Percentiles rank a stretch among this genome's conserved stretches.
Evolutionary conservation across 2,329 filamentous ascomycete genomes (phyloP).

Genomic region (Pseudopyricularia cyperi): DNA sequence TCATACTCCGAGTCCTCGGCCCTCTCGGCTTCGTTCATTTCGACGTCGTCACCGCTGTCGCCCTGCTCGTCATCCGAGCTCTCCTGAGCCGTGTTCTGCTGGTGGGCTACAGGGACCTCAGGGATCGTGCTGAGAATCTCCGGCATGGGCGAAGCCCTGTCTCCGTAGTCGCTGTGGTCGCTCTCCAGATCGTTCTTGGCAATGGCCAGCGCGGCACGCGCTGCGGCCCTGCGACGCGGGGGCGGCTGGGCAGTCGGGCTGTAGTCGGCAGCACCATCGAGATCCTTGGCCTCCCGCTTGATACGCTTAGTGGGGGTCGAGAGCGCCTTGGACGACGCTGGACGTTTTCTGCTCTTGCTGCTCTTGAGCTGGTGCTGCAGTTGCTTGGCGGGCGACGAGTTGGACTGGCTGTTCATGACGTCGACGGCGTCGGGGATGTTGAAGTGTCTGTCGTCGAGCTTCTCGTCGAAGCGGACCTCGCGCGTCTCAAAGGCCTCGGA

Average conservation of each 20-base stretch:
- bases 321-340: background rate
- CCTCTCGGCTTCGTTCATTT: background rate
- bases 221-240: conserved; percentile 1
- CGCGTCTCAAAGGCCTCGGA: conserved; percentile 13
- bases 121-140: too few species aligned
- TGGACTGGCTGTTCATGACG: background rate
- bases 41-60: too few species aligned
- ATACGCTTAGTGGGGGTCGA: background rate
- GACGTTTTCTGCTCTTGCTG: background rate
- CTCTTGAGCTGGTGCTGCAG: background rate
- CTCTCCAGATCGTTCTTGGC: conserved; percentile 2
- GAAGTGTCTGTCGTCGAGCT: conserved; percentile 16
- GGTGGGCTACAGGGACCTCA: background rate
- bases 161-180: conserved; percentile 3
- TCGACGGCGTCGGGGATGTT: conserved; percentile 15
- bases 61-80: too few species aligned
- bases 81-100: background rate
- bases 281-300: background rate
- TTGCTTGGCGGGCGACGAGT: background rate
- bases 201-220: background rate
- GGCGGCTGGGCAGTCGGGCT: conserved; percentile 1
- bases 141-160: too few species aligned
- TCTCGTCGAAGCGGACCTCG: conserved; percentile 18
- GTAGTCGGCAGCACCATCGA: conserved; percentile 7
- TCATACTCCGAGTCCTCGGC: background rate